Conservation (phyloP, 2,329 filamentous ascomycete genomes). For the Botryotinia calthae region DNA sequence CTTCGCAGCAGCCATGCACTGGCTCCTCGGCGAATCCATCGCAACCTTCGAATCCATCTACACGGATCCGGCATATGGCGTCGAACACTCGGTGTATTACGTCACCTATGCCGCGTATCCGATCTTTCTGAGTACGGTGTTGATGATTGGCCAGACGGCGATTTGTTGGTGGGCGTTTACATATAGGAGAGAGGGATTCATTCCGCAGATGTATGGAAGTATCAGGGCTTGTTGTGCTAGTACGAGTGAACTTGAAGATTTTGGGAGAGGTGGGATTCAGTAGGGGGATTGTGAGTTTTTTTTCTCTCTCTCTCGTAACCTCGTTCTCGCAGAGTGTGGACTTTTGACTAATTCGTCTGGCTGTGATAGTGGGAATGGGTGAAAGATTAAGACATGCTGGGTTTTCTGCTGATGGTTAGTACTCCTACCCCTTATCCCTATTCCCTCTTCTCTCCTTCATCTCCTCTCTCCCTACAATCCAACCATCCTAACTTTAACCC, state of each 20-base stretch:
- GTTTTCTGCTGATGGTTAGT: conserved; percentile 23
- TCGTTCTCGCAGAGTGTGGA: background rate
- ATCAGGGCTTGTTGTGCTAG: conserved; percentile 28
- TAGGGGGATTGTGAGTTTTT: conserved; percentile 28
- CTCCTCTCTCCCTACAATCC: background rate
- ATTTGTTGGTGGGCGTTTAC: conserved; percentile 31
- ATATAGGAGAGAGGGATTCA: conserved; percentile 27
- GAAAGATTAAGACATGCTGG: conserved; percentile 28
- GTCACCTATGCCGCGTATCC: conserved; percentile 29
- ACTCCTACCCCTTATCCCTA: too few species aligned
- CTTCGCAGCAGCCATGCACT: conserved; percentile 29
- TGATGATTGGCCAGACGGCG: conserved; percentile 27
- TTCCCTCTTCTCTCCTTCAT: too few species aligned
- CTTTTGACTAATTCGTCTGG: background rate
- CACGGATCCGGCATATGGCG: conserved; percentile 21
- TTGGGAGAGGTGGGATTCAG: conserved; percentile 22
- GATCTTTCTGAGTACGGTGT: conserved; percentile 26
- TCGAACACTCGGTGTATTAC: conserved; percentile 27
- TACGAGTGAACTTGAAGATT: conserved; percentile 27
- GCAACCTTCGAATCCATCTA: conserved; percentile 27
- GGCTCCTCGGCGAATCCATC: conserved; percentile 29
- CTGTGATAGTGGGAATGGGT: conserved; percentile 26
- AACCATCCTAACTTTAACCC: background rate
- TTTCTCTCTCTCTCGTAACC: too few species aligned
- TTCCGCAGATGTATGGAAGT: conserved; percentile 30